Conservation (phyloP, 2,329 filamentous ascomycete genomes). For the Penicillium sp. region DNA sequence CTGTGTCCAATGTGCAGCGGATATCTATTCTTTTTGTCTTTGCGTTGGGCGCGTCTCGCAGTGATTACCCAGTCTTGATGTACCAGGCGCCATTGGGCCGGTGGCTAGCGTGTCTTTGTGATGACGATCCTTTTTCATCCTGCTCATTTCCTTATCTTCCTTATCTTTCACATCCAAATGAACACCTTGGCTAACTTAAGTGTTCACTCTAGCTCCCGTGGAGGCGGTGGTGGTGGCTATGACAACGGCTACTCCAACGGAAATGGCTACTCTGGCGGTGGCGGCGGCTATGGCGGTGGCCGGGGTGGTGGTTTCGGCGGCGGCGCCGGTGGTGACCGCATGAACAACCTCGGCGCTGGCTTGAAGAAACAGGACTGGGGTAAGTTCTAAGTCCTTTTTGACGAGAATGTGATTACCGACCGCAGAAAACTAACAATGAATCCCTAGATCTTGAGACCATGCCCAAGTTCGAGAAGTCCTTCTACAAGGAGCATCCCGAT, state of each 20-base stretch:
- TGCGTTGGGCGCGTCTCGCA: neutral
- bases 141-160: neutral
- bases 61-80: neutral
- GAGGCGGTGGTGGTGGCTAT: slow-evolving; percentile 52
- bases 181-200: slow-evolving; percentile 13
- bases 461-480: slow-evolving; percentile 98
- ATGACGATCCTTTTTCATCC: neutral
- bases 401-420: neutral
- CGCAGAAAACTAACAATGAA: slow-evolving; percentile 25
- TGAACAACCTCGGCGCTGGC: slow-evolving; percentile 84
- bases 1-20: neutral
- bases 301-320: slow-evolving; percentile 40
- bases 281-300: slow-evolving; percentile 33
- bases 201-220: slow-evolving; percentile 30
- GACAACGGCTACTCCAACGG: slow-evolving; percentile 51
- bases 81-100: neutral
- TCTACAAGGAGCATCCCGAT: slow-evolving; percentile 92
- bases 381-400: slow-evolving; percentile 49
- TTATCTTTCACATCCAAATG: neutral
- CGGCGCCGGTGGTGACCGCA: slow-evolving; percentile 79
- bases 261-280: slow-evolving; percentile 23
- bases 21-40: neutral
- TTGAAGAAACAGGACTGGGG: slow-evolving; percentile 88
- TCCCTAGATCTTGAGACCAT: slow-evolving; percentile 68
- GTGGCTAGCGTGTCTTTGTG: neutral